Evolutionary conservation across 2,329 filamentous ascomycete species (phyloP).

Genomic region (Phaeosphaeria sp.): DNA sequence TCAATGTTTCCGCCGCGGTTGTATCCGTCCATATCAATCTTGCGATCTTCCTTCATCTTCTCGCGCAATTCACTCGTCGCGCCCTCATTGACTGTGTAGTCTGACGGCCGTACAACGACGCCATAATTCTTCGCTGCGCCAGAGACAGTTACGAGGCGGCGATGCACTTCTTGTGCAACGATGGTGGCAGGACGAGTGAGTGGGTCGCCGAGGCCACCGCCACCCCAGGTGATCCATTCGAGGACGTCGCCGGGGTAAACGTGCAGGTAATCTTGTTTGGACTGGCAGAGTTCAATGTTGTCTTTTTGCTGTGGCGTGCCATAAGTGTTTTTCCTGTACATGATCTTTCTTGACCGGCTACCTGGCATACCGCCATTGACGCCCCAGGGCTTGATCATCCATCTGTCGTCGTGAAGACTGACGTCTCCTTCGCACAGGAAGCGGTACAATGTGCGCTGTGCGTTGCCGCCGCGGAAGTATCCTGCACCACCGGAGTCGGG

Average conservation of each 20-base stretch:
- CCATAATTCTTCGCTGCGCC: constrained; percentile 55
- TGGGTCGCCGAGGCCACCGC: constrained; percentile 57
- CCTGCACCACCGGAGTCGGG: constrained; percentile 58
- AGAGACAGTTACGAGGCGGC: constrained; percentile 52
- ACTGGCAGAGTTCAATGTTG: constrained; percentile 47
- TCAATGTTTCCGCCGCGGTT: constrained; percentile 54
- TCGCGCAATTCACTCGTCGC: constrained; percentile 47
- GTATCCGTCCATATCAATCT: constrained; percentile 18
- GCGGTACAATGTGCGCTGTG: constrained; percentile 56
- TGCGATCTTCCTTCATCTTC: constrained; percentile 36
- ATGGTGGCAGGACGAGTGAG: constrained; percentile 52
- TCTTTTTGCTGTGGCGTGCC: constrained; percentile 41
- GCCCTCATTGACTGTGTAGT: constrained; percentile 45
- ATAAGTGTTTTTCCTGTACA: constrained; percentile 52
- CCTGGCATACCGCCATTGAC: constrained; percentile 57
- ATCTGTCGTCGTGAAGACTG: constrained; percentile 57
- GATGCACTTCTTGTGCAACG: constrained; percentile 56
- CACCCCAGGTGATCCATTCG: constrained; percentile 60
- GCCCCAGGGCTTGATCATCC: constrained; percentile 59
- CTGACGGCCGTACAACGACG: constrained; percentile 49
- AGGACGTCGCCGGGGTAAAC: constrained; percentile 55
- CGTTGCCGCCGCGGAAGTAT: constrained; percentile 57
- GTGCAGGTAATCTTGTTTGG: constrained; percentile 57
- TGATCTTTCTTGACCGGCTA: constrained; percentile 50
- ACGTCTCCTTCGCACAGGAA: constrained; percentile 56